Percentiles rank a stretch among this genome's conserved stretches.
Evolutionary conservation across 169 alveolate genomes (phyloP).

Genomic region (Cryptosporidium tyzzeri): DNA sequence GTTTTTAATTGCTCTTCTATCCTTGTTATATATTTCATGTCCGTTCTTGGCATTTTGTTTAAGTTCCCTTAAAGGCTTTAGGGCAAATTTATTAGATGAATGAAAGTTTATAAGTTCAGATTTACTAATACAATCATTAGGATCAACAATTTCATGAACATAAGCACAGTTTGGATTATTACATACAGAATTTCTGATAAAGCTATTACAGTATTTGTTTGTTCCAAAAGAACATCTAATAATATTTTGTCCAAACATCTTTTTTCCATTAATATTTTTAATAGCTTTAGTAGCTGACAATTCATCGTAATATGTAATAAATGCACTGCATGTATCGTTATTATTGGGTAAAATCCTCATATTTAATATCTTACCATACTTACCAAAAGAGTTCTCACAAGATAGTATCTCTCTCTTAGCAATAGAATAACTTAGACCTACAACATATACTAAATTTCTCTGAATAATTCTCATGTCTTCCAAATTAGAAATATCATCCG

Average conservation of each 20-base stretch:
- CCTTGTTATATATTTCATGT: neutral
- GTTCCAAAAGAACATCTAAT: conserved; percentile 94
- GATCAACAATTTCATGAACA: conserved; percentile 90
- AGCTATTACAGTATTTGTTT: conserved; percentile 92
- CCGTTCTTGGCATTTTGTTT: conserved; percentile 1
- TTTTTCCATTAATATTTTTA: conserved; percentile 89
- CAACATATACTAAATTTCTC: conserved; percentile 89
- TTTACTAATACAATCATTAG: conserved; percentile 63
- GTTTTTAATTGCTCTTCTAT: neutral
- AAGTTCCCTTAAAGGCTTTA: conserved; percentile 53
- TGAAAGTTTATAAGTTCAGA: conserved; percentile 69
- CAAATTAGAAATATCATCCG: conserved; percentile 70
- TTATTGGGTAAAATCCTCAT: conserved; percentile 87
- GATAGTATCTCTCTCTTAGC: conserved; percentile 89
- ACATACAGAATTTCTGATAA: conserved; percentile 89
- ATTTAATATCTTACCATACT: conserved; percentile 88
- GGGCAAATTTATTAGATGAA: conserved; percentile 68
- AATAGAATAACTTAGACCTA: conserved; percentile 86
- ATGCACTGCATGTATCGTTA: conserved; percentile 91
- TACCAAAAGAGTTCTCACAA: conserved; percentile 89
- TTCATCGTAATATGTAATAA: conserved; percentile 90
- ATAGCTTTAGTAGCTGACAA: conserved; percentile 92
- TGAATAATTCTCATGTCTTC: conserved; percentile 91
- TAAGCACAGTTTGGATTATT: conserved; percentile 91
- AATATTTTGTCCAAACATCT: conserved; percentile 85